A percentile compares a stretch with the other conserved stretches of the same genome.
Conservation (phyloP, 345 rosid species). For the Pistacia integerrima region DNA sequence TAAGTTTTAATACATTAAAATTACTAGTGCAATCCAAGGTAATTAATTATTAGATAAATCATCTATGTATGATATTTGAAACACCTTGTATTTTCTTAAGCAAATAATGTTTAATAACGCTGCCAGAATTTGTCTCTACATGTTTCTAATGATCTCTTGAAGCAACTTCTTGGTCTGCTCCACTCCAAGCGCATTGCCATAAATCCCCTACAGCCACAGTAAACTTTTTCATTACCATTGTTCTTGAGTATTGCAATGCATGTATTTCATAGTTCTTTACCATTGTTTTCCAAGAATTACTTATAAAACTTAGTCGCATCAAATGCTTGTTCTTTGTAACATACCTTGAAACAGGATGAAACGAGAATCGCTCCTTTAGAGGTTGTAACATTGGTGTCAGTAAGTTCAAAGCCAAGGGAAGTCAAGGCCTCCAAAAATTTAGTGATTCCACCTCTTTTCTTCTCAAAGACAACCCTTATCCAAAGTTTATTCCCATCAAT, state of each 20-base stretch:
- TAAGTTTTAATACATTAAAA: not conserved
- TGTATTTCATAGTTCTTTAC: not conserved
- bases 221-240: not conserved
- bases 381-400: conserved; percentile 57
- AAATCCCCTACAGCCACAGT: conserved; percentile 38
- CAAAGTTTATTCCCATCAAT: conserved; percentile 58
- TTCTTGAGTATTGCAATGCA: not conserved
- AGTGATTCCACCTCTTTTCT: conserved; percentile 58
- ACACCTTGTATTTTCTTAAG: not conserved
- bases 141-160: conserved; percentile 39
- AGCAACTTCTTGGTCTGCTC: conserved; percentile 39
- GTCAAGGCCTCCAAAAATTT: conserved; percentile 58
- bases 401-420: conserved; percentile 54
- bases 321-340: not conserved
- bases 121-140: conserved; percentile 14
- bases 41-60: not conserved
- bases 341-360: conserved; percentile 57
- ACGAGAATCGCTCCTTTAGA: conserved; percentile 57
- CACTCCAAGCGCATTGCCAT: conserved; percentile 29
- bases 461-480: conserved; percentile 67
- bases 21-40: not conserved
- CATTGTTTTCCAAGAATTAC: not conserved
- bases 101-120: not conserved
- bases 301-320: no score
- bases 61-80: not conserved